Conservation (phyloP, 495 filamentous ascomycete genomes). For the Talaromyces ruber region DNA sequence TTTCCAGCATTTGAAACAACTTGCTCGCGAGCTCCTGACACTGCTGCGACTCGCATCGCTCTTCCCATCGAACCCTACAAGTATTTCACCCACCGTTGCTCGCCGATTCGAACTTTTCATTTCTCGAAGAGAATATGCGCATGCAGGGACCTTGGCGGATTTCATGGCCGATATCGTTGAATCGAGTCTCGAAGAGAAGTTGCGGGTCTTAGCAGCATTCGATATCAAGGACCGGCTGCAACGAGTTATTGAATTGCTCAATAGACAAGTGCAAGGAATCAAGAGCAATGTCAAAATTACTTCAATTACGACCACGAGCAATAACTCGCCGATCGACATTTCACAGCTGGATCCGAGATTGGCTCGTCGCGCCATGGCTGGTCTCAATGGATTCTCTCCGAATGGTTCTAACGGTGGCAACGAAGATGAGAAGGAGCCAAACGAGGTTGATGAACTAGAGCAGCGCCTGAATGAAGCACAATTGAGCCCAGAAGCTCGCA, state of each 20-base stretch:
- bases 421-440: slow-evolving; percentile 62
- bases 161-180: slow-evolving; percentile 92
- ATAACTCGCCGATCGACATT: slow-evolving; percentile 46
- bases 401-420: slow-evolving; percentile 40
- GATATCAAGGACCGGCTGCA: slow-evolving; percentile 70
- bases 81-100: slow-evolving; percentile 73
- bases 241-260: slow-evolving; percentile 71
- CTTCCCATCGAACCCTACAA: slow-evolving; percentile 50
- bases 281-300: slow-evolving; percentile 78
- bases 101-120: slow-evolving; percentile 82
- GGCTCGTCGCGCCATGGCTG: slow-evolving; percentile 39
- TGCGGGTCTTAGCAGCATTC: slow-evolving; percentile 69
- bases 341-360: slow-evolving; percentile 42
- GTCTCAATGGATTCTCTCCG: slow-evolving; percentile 41
- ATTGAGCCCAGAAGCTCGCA: slow-evolving; percentile 66
- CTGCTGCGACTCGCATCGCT: slow-evolving; percentile 71
- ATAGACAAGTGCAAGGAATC: slow-evolving; percentile 67
- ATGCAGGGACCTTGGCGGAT: slow-evolving; percentile 86
- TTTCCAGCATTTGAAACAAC: slow-evolving; percentile 71
- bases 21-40: slow-evolving; percentile 74
- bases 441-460: slow-evolving; percentile 87
- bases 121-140: slow-evolving; percentile 58
- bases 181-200: slow-evolving; percentile 76
- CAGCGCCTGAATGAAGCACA: slow-evolving; percentile 76
- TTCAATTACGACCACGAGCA: slow-evolving; percentile 50